Percentiles rank a stretch among this genome's conserved stretches.
phyloP scores from a whole-genome alignment of 148 eudicot genomes.

The Vaccinium macrocarpon region DNA sequence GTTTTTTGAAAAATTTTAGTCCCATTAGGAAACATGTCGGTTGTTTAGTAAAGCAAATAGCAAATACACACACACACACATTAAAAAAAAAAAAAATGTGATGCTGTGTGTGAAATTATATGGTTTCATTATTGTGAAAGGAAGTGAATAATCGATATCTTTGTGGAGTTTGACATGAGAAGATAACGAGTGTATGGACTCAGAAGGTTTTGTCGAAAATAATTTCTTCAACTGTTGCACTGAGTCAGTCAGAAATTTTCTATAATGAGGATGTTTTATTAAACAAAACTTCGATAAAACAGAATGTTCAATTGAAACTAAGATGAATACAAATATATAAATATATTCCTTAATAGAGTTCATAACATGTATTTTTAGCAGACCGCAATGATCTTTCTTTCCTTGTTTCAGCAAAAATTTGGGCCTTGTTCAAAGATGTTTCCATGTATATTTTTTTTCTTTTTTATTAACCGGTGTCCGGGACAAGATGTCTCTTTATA shows the following conservation, averaged over 20 bases:
- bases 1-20: background rate
- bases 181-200: background rate
- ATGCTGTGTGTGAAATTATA: background rate
- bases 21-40: constrained; percentile 1
- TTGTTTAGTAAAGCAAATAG: background rate
- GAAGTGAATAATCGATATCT: background rate
- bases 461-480: background rate
- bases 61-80: too few species aligned
- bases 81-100: background rate
- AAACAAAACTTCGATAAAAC: background rate
- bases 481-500: background rate
- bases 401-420: background rate
- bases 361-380: too few species aligned
- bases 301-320: background rate
- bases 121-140: background rate
- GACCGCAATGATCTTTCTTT: background rate
- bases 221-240: background rate
- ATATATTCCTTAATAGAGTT: background rate
- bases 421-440: background rate
- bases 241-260: background rate
- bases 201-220: background rate
- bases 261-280: background rate
- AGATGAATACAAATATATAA: too few species aligned
- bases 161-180: background rate
- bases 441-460: background rate